phyloP scores from a whole-genome alignment of 192 early-diverging fungal species.

The Linnemannia elongata region DNA sequence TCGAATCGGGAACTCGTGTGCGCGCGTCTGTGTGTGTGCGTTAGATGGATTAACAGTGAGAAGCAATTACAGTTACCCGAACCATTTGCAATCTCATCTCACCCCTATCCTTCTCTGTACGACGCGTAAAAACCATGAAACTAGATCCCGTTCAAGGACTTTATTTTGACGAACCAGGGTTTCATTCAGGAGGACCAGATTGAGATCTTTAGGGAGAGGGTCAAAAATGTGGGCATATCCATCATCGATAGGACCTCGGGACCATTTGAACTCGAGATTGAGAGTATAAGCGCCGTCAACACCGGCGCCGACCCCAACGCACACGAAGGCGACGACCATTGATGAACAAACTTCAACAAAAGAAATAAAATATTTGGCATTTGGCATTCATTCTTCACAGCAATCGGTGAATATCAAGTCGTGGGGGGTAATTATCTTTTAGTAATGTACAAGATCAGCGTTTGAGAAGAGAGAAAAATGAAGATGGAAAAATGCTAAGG shows the following conservation, averaged over 20 bases:
- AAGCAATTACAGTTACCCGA: neutral
- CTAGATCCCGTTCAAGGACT: slow-evolving; percentile 93
- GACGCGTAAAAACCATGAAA: neutral
- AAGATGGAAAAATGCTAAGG: slow-evolving; percentile 1
- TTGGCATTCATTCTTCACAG: neutral
- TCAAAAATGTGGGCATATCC: slow-evolving; percentile 93
- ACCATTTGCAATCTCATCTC: neutral
- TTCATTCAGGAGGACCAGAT: slow-evolving; percentile 88
- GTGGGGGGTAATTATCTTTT: neutral
- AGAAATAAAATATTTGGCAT: slow-evolving; percentile 10
- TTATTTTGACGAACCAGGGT: slow-evolving; percentile 92
- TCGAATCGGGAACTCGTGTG: neutral
- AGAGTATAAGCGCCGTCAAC: slow-evolving; percentile 93
- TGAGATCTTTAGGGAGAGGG: slow-evolving; percentile 84
- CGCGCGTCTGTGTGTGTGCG: neutral
- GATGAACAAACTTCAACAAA: neutral
- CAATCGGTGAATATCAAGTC: neutral
- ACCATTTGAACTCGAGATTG: slow-evolving; percentile 89
- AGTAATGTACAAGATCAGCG: neutral
- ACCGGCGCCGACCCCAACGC: slow-evolving; percentile 81
- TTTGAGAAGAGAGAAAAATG: neutral
- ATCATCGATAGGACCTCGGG: slow-evolving; percentile 85
- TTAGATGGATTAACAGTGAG: neutral
- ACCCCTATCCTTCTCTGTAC: neutral
- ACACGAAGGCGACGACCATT: slow-evolving; percentile 22